Evolutionary conservation across 768 basidiomycete genomes (phyloP), one percentile per base, ranked within the genome.

Genomic region (Boletellus ananas): DNA sequence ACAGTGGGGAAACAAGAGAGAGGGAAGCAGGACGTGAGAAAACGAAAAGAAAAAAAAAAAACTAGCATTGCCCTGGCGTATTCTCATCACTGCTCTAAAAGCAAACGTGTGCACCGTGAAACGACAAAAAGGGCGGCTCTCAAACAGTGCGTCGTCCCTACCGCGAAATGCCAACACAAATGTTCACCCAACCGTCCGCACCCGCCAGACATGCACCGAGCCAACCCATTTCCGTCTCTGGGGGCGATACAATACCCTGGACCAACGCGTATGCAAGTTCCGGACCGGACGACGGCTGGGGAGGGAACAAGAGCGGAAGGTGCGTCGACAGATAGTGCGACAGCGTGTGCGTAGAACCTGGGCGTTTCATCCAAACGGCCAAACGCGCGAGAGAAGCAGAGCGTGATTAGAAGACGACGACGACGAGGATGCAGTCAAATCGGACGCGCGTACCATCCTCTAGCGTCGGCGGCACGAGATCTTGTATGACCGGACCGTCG

Each of bases 141-240:
- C 23, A 14, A 40, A 8, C 14, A 10, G 17, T 34, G 43, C 10
- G 6, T 29, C 20, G 4, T 34, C 44, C 48, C 60, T 67, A 67
- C 39, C 65, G 64, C 39, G 58, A 54, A 14, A 87, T 68, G 14
- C 87, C 89, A 25, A 96, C 73, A 62, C 92, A 94, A 46, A 97
- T 76, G 64, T 90, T 88, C 25, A 95, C 77, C 94, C 94, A 98
- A 6, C 96, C 96, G 62, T 98, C 96, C 12, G 93, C 91, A 8
- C 93, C 94, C 12, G 86, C 82, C 69, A 97, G 73, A 59, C 92
- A 93, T 17, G 90, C 85, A 10, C 91, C 88, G n/a, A 98, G 67
- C 94, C 95, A 96, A 5, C 87, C 92, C 69, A 97, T 76, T 62
- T 98, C 95, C 6, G 92, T 78, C 27, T 96, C 93, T 8, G 81